These are phyloP conservation scores for Microbotryomycetes sp. DNA, from an alignment of 1,284 basidiomycete species.

Conservation along the genomic window DNA sequence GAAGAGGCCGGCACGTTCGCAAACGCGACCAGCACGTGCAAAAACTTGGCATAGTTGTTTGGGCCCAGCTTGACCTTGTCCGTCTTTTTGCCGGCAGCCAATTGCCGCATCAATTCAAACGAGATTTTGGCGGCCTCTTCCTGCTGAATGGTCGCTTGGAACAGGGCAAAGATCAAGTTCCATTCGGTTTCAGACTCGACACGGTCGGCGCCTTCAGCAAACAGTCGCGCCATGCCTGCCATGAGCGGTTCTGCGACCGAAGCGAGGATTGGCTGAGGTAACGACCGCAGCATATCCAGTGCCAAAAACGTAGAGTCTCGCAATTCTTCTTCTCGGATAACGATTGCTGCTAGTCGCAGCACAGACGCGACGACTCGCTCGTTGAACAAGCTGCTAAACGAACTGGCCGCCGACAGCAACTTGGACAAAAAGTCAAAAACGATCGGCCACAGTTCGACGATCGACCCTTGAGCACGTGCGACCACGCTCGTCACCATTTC, in stretches of 20 bases:
- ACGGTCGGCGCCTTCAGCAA: conserved; percentile 64
- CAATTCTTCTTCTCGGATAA: conserved; percentile 67
- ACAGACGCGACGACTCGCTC: conserved; percentile 94
- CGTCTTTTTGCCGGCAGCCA: conserved; percentile 55
- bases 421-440: conserved; percentile 84
- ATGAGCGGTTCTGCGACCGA: conserved; percentile 86
- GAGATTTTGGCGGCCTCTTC: conserved; percentile 80
- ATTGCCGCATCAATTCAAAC: conserved; percentile 62
- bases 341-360: conserved; percentile 66
- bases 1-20: conserved; percentile 57
- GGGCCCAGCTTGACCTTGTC: conserved; percentile 45
- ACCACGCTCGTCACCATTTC: conserved; percentile 89
- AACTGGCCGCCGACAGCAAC: conserved; percentile 64
- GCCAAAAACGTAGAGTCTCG: conserved; percentile 91
- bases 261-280: conserved; percentile 68
- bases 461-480: conserved; percentile 61
- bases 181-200: conserved; percentile 90
- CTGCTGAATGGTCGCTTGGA: conserved; percentile 75
- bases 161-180: conserved; percentile 84
- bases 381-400: conserved; percentile 81
- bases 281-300: conserved; percentile 74
- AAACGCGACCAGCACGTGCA: conserved; percentile 80
- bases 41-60: conserved; percentile 65
- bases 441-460: conserved; percentile 85
- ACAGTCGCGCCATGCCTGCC: conserved; percentile 68